Conservation (phyloP, 2,329 filamentous ascomycete genomes). For the Pseudogymnoascus sp. region DNA sequence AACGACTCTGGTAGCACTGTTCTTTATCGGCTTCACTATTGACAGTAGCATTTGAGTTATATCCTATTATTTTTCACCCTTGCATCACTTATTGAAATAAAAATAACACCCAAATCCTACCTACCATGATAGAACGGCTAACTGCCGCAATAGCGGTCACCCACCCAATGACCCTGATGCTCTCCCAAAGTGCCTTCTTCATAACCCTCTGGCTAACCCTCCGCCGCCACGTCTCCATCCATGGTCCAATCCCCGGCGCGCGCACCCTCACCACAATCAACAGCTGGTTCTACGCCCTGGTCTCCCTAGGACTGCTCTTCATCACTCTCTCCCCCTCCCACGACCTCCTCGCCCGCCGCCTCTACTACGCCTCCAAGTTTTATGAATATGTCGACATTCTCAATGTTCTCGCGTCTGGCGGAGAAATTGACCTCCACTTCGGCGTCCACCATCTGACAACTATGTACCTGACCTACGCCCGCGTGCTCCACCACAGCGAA, state of each 20-base stretch:
- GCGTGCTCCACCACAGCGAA: constrained; percentile 18
- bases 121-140: background rate
- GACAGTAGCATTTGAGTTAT: background rate
- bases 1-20: background rate
- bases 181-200: background rate
- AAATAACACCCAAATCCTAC: background rate
- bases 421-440: constrained; percentile 24
- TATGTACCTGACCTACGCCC: constrained; percentile 26
- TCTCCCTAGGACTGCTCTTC: constrained; percentile 1
- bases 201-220: background rate
- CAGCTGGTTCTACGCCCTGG: background rate
- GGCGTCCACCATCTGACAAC: constrained; percentile 28
- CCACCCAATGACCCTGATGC: background rate
- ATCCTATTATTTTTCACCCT: background rate
- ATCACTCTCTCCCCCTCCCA: constrained; percentile 11
- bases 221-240: background rate
- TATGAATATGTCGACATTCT: constrained; percentile 29
- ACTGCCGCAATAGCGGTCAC: background rate
- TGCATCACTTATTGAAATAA: background rate
- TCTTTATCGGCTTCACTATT: background rate
- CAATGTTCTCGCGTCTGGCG: constrained; percentile 24
- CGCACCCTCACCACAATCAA: background rate
- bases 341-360: background rate
- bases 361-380: constrained; percentile 27
- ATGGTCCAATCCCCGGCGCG: background rate